These are phyloP conservation scores for Monilinia polystroma DNA, from an alignment of 2,329 filamentous ascomycete genomes.

Conservation along the genomic window DNA sequence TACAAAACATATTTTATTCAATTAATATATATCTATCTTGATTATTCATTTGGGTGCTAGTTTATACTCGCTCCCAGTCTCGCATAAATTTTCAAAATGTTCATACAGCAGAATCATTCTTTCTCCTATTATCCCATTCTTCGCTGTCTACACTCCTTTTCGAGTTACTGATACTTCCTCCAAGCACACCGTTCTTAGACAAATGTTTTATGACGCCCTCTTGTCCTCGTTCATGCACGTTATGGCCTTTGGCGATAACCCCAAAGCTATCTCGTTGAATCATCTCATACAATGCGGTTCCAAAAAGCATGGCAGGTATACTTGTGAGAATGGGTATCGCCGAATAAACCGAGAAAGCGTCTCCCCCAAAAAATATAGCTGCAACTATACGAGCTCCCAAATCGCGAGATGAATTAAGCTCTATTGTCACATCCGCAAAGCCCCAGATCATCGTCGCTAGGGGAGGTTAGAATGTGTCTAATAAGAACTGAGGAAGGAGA, in stretches of 20 bases:
- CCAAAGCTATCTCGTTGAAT: conserved; percentile 53
- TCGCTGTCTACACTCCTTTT: conserved; percentile 9
- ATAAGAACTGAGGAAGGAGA: background rate
- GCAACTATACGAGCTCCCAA: conserved; percentile 59
- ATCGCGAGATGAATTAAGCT: conserved; percentile 58
- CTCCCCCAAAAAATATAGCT: conserved; percentile 55
- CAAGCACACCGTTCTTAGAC: conserved; percentile 41
- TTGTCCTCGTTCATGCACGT: conserved; percentile 51
- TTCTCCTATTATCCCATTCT: conserved; percentile 12
- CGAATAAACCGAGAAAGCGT: conserved; percentile 51
- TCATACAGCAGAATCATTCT: conserved; percentile 18
- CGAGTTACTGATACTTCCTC: background rate
- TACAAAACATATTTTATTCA: background rate
- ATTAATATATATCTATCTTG: background rate
- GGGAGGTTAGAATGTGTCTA: conserved; percentile 42
- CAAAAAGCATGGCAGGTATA: conserved; percentile 56
- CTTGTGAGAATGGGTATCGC: conserved; percentile 57
- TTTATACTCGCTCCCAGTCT: background rate
- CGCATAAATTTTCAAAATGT: background rate
- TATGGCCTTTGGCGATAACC: conserved; percentile 50
- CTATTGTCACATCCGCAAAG: conserved; percentile 54
- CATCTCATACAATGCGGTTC: conserved; percentile 55
- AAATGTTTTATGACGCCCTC: conserved; percentile 49
- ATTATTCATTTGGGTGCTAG: background rate
- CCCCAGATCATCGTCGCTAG: conserved; percentile 47